Conservation (phyloP, 139 green algal species). For the Tetraselmis chui region DNA sequence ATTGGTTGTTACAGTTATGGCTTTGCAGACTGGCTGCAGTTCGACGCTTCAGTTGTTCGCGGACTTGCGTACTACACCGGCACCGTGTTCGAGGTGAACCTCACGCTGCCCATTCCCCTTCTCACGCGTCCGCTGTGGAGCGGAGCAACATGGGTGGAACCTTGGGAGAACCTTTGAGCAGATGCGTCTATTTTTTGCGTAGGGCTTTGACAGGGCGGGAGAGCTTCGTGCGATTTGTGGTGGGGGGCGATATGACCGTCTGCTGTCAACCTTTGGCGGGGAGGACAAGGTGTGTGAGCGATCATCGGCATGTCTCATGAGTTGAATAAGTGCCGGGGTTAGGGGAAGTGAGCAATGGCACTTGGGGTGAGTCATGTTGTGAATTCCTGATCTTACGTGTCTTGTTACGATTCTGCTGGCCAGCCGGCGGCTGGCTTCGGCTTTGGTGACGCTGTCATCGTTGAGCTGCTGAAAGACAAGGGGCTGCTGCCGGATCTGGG, state of each 20-base stretch:
- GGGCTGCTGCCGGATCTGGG: conserved; percentile 52
- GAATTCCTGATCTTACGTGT: no score
- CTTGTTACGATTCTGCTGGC: no score
- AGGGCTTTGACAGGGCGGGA: conserved; percentile 81
- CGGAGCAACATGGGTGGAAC: no score
- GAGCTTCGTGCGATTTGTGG: conserved; percentile 92
- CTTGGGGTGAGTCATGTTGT: no score
- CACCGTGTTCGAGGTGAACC: conserved; percentile 73
- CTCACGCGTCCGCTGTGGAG: no score
- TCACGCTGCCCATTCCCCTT: no score
- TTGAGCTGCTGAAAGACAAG: conserved; percentile 92
- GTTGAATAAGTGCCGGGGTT: no score
- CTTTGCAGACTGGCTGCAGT: conserved; percentile 82
- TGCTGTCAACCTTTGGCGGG: conserved; percentile 85
- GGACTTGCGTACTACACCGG: conserved; percentile 98
- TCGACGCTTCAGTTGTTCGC: conserved; percentile 88
- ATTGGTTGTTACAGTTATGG: conserved; percentile 41
- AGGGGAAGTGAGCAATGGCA: no score
- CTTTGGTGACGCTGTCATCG: conserved; percentile 95
- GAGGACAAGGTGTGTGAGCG: conserved; percentile 46
- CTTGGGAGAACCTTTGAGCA: no score
- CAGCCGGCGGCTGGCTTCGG: conserved; percentile 81
- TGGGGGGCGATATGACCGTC: conserved; percentile 87
- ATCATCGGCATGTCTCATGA: no score
- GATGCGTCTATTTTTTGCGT: no score